A percentile compares a stretch with the other conserved stretches of the same genome.
phyloP scores from a whole-genome alignment of 73 alveolate species.

The Breviolum minutum region DNA sequence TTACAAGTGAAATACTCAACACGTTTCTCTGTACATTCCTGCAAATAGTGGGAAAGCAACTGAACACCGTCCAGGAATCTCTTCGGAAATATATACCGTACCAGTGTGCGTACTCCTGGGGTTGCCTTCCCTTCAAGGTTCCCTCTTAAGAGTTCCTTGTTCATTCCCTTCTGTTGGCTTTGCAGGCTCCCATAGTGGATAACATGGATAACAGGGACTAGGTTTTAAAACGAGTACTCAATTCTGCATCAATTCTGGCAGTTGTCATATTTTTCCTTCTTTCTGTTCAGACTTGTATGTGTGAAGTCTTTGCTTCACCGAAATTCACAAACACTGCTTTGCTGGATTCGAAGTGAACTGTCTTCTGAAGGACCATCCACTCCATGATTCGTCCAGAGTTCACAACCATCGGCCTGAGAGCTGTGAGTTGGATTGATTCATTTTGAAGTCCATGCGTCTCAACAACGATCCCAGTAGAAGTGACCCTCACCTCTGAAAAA shows the following conservation, averaged over 20 bases:
- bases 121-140: too few species aligned
- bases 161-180: background rate
- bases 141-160: background rate
- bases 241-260: background rate
- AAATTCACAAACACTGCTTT: background rate
- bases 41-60: too few species aligned
- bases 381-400: background rate
- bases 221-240: too few species aligned
- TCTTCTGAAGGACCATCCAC: slow-evolving; percentile 39
- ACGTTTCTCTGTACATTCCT: too few species aligned
- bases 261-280: background rate
- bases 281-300: background rate
- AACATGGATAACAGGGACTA: too few species aligned
- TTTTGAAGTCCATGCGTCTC: background rate
- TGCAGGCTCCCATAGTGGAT: background rate
- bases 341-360: background rate
- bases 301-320: background rate
- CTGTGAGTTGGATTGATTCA: background rate
- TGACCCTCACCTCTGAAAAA: background rate
- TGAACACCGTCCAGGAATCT: too few species aligned
- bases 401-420: background rate
- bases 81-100: too few species aligned
- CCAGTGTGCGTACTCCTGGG: too few species aligned
- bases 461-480: background rate
- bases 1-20: too few species aligned